Evolutionary conservation across 2,329 filamentous ascomycete species (phyloP).

Genomic region (Cordyceps militaris): DNA sequence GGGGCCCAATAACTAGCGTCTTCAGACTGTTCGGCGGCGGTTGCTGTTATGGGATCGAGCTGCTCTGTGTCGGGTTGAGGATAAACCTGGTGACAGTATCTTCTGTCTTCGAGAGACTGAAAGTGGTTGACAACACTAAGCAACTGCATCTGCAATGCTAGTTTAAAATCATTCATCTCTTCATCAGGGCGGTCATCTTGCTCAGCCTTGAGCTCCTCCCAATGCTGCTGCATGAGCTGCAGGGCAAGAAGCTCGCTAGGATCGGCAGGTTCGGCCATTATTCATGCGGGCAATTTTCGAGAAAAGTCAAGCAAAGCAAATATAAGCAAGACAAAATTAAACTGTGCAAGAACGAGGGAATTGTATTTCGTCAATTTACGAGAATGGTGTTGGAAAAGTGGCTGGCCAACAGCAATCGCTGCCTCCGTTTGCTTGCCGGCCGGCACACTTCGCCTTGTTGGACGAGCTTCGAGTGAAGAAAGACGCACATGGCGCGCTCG

Average conservation of each 20-base stretch:
- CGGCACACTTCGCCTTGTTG: too few species aligned
- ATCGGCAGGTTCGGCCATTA: background rate
- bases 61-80: background rate
- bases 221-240: background rate
- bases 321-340: background rate
- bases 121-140: background rate
- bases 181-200: background rate
- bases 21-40: background rate
- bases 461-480: too few species aligned
- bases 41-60: background rate
- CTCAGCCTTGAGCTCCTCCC: background rate
- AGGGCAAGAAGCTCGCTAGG: background rate
- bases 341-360: too few species aligned
- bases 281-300: background rate
- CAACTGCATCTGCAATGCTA: background rate
- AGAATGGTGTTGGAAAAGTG: too few species aligned
- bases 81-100: background rate
- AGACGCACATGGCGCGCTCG: too few species aligned
- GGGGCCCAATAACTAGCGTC: background rate
- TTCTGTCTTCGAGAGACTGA: background rate
- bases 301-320: background rate
- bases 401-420: too few species aligned
- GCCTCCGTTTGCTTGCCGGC: too few species aligned
- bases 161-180: background rate
- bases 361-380: too few species aligned